phyloP scores from a whole-genome alignment of 2,329 filamentous ascomycete species.

The Fusarium torreyae region DNA sequence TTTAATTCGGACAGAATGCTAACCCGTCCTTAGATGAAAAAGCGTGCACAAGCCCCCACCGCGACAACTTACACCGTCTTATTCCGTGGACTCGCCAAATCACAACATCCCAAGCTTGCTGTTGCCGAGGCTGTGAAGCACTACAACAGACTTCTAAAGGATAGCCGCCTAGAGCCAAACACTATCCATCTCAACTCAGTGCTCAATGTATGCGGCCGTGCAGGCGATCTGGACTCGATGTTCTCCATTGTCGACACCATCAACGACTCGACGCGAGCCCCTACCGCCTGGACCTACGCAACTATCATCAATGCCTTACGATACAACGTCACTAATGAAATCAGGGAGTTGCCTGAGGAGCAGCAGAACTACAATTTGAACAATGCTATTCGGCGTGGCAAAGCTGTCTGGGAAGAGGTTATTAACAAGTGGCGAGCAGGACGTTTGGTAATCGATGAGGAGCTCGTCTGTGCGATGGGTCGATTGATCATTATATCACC shows the following conservation, averaged over 20 bases:
- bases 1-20: conserved; percentile 18
- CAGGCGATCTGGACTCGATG: conserved; percentile 82
- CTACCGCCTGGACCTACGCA: conserved; percentile 82
- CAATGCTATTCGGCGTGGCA: conserved; percentile 74
- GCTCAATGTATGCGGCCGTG: conserved; percentile 83
- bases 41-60: conserved; percentile 85
- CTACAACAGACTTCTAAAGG: conserved; percentile 80
- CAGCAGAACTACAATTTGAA: conserved; percentile 55
- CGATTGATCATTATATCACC: conserved; percentile 78
- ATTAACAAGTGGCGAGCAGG: conserved; percentile 82
- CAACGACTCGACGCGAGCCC: conserved; percentile 73
- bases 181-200: conserved; percentile 91
- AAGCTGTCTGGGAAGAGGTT: conserved; percentile 85
- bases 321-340: conserved; percentile 48
- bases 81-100: conserved; percentile 79
- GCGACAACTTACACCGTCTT: conserved; percentile 87
- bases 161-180: conserved; percentile 77
- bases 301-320: conserved; percentile 86
- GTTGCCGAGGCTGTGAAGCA: conserved; percentile 79
- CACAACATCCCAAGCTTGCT: conserved; percentile 70
- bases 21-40: conserved; percentile 83
- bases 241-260: conserved; percentile 83
- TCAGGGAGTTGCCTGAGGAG: conserved; percentile 48
- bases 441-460: conserved; percentile 80
- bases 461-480: conserved; percentile 86